Conservation (phyloP, 305 asterid species). For the Fraxinus latifolia region DNA sequence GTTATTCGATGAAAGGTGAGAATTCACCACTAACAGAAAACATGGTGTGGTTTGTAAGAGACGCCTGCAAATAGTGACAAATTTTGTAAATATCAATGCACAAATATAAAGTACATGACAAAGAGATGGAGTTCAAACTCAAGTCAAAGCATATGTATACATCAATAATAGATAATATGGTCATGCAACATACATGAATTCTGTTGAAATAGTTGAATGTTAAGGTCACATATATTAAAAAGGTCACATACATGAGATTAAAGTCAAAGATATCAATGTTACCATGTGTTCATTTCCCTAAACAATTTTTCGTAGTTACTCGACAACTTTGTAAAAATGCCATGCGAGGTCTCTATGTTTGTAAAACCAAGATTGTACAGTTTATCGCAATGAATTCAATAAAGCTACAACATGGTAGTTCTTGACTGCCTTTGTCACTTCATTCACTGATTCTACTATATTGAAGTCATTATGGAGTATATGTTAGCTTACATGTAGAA, state of each 20-base stretch:
- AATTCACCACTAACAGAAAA: neutral
- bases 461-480: neutral
- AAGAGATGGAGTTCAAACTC: neutral
- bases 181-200: neutral
- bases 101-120: neutral
- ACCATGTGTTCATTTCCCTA: neutral
- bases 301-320: neutral
- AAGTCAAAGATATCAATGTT: neutral
- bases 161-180: neutral
- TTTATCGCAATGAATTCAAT: neutral
- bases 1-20: neutral
- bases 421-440: too few relatives aligned
- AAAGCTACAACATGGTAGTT: neutral
- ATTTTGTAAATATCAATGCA: neutral
- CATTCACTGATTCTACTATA: neutral
- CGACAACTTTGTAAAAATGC: neutral
- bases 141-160: neutral
- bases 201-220: neutral
- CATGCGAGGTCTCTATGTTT: neutral
- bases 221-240: neutral
- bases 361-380: neutral
- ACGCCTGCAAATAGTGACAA: neutral
- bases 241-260: too few relatives aligned
- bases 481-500: neutral
- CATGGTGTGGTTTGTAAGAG: neutral